Conservation (phyloP, 2,329 filamentous ascomycete genomes). For the Botrytis sinoallii region DNA sequence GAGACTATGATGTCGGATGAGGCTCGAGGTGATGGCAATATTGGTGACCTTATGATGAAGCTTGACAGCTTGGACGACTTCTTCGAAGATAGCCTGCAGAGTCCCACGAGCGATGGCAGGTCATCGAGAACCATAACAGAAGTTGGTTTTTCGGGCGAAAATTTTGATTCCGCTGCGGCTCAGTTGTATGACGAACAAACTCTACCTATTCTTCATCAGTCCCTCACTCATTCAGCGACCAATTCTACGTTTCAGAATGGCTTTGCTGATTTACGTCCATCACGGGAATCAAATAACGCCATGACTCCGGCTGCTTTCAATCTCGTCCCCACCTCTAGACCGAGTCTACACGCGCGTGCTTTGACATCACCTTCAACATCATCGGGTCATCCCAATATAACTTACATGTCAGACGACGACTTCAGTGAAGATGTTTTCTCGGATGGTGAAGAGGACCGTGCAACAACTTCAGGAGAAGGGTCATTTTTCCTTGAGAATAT, state of each 20-base stretch:
- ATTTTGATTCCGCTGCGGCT: constrained; percentile 66
- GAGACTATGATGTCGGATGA: constrained; percentile 90
- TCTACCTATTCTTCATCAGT: constrained; percentile 83
- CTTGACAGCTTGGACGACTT: constrained; percentile 79
- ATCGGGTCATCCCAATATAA: constrained; percentile 53
- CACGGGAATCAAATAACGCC: constrained; percentile 59
- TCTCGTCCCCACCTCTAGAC: constrained; percentile 49
- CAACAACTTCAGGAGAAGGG: constrained; percentile 30
- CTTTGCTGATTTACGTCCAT: constrained; percentile 68
- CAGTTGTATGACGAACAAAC: constrained; percentile 92
- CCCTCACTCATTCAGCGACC: constrained; percentile 65
- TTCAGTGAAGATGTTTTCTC: constrained; percentile 71
- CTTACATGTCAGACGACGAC: constrained; percentile 76
- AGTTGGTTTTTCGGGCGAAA: constrained; percentile 61
- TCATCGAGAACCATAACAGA: constrained; percentile 63
- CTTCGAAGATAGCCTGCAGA: constrained; percentile 64
- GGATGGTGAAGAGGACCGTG: constrained; percentile 63
- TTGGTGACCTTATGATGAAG: constrained; percentile 79
- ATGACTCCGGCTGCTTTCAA: constrained; percentile 62
- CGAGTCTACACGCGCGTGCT: constrained; percentile 74
- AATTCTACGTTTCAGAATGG: constrained; percentile 81
- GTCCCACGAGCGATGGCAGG: constrained; percentile 56
- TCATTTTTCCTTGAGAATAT: constrained; percentile 60
- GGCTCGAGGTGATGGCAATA: constrained; percentile 62
- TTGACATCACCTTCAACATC: constrained; percentile 75